Percentiles rank a stretch among this genome's conserved stretches.
These are phyloP conservation scores for Lumnitzera racemosa DNA, from an alignment of 345 rosid species.

Conservation along the genomic window DNA sequence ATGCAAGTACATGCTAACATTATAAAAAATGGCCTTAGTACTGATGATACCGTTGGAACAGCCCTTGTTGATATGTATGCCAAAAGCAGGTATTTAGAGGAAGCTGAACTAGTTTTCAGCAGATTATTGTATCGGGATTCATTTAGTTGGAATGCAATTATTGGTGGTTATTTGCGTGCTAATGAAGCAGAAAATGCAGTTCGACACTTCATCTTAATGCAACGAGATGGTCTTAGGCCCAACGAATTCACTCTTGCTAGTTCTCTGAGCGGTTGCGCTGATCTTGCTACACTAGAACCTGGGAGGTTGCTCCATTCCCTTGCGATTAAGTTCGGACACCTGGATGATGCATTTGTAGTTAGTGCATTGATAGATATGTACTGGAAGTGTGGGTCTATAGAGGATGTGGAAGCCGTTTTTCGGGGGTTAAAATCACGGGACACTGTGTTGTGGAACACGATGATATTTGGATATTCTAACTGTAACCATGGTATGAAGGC, in stretches of 20 bases:
- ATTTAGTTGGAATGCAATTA: constrained; percentile 8
- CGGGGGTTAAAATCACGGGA: constrained; percentile 14
- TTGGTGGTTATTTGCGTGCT: constrained; percentile 2
- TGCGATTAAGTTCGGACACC: constrained; percentile 3
- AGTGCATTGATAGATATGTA: constrained; percentile 21
- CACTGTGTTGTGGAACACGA: constrained; percentile 30
- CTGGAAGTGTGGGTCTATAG: constrained; percentile 29
- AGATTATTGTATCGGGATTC: constrained; percentile 2
- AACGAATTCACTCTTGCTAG: constrained; percentile 9
- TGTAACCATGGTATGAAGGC: constrained; percentile 23
- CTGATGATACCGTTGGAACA: constrained; percentile 9
- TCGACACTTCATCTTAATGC: constrained; percentile 8
- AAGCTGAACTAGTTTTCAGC: constrained; percentile 5
- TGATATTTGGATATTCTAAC: constrained; percentile 28
- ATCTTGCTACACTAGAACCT: constrained; percentile 1
- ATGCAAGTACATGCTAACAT: constrained; percentile 9
- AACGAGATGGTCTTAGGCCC: constrained; percentile 6
- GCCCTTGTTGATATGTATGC: constrained; percentile 13
- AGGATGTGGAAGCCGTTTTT: constrained; percentile 27
- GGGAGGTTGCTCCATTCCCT: constrained; percentile 9
- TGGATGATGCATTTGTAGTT: constrained; percentile 3
- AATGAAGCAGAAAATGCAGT: constrained; percentile 12
- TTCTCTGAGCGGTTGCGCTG: constrained; percentile 6
- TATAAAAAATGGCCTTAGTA: constrained; percentile 3
- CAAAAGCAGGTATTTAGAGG: constrained; percentile 8